Percentiles rank a stretch among this genome's conserved stretches.
Conservation (phyloP, 169 alveolate species). For the Plasmodium billcollinsi region DNA sequence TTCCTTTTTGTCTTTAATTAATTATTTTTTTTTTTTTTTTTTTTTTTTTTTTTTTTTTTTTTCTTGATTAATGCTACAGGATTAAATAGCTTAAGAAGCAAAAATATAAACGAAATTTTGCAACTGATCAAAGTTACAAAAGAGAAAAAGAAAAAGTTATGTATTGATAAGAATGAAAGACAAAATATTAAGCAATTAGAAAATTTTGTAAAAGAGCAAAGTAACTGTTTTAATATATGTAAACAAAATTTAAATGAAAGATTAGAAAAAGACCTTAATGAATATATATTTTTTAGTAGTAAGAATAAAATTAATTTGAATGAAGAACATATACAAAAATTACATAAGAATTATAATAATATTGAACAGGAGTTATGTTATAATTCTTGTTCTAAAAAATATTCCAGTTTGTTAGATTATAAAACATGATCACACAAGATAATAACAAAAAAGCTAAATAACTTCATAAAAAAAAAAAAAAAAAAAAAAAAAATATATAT, state of each 20-base stretch:
- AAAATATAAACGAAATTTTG: conserved; percentile 35
- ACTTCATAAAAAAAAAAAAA: background rate
- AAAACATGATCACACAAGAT: background rate
- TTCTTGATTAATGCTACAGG: conserved; percentile 1
- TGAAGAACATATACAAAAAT: conserved; percentile 33
- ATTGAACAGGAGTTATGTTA: conserved; percentile 47
- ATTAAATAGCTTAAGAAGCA: conserved; percentile 53
- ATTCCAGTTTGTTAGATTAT: conserved; percentile 4
- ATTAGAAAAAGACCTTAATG: conserved; percentile 35
- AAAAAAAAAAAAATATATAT: background rate
- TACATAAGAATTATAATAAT: conserved; percentile 35
- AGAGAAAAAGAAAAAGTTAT: conserved; percentile 33
- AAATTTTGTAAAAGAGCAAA: conserved; percentile 50
- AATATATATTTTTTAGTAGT: conserved; percentile 29
- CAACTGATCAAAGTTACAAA: conserved; percentile 27
- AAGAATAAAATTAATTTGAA: conserved; percentile 34
- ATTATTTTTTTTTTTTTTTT: background rate
- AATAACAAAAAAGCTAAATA: background rate
- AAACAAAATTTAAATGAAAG: conserved; percentile 32
- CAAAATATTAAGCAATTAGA: conserved; percentile 24
- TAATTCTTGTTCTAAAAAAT: conserved; percentile 40
- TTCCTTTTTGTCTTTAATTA: background rate
- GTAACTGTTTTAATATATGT: conserved; percentile 29
- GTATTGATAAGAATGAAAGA: conserved; percentile 9
- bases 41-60: background rate